Evolutionary conservation across 1,284 basidiomycete species (phyloP).

Genomic region (Pterulicium gracile): DNA sequence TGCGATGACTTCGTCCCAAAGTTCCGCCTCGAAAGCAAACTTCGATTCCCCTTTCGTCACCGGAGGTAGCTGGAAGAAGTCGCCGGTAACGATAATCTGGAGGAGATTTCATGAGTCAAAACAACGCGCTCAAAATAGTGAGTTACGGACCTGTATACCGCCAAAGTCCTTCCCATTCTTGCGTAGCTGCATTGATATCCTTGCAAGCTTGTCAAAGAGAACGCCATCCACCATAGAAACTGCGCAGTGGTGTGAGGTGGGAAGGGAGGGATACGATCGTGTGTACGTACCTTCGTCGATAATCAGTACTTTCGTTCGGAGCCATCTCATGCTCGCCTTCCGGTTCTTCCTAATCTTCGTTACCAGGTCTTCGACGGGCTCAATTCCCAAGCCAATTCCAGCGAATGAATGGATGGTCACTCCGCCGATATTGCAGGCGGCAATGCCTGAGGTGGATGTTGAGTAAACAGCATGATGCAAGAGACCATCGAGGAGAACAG

Average conservation of each 20-base stretch:
- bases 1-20: slow-evolving; percentile 73
- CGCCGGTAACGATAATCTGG: slow-evolving; percentile 80
- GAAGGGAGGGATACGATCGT: slow-evolving; percentile 6
- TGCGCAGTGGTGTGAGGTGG: slow-evolving; percentile 20
- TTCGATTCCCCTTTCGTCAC: slow-evolving; percentile 42
- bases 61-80: slow-evolving; percentile 96
- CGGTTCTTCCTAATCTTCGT: slow-evolving; percentile 64
- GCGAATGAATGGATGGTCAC: slow-evolving; percentile 91
- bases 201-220: slow-evolving; percentile 79
- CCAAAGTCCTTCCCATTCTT: slow-evolving; percentile 72
- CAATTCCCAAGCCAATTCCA: slow-evolving; percentile 79
- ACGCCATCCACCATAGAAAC: slow-evolving; percentile 97
- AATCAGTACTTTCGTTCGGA: slow-evolving; percentile 71
- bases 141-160: slow-evolving; percentile 72
- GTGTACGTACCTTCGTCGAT: slow-evolving; percentile 78
- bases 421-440: slow-evolving; percentile 91
- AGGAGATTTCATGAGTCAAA: background rate
- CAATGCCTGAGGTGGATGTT: slow-evolving; percentile 57
- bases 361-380: slow-evolving; percentile 51
- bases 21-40: slow-evolving; percentile 86
- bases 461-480: slow-evolving; percentile 2
- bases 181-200: slow-evolving; percentile 51
- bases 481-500: background rate
- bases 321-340: slow-evolving; percentile 62
- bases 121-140: background rate